These are phyloP conservation scores for Dictyostelium firmibasis DNA, from an alignment of 78 protist species.

Conservation along the genomic window DNA sequence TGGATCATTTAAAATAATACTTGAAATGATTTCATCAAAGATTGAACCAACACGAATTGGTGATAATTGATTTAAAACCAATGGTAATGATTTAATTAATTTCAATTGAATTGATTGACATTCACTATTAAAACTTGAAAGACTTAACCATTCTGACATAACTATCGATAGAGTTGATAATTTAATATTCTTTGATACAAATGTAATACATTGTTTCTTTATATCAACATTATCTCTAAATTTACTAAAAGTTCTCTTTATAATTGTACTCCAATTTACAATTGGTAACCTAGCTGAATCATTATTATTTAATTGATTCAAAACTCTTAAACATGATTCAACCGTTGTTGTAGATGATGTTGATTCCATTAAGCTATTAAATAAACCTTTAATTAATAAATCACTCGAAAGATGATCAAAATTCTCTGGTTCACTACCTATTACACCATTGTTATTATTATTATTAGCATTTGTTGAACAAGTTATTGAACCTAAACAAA, in stretches of 20 bases:
- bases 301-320: background rate
- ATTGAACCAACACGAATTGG: background rate
- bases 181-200: background rate
- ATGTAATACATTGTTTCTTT: conserved; percentile 26
- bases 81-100: background rate
- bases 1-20: background rate
- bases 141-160: conserved; percentile 21
- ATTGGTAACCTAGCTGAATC: conserved; percentile 35
- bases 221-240: background rate
- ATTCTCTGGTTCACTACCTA: conserved; percentile 23
- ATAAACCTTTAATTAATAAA: background rate
- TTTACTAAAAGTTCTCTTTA: background rate
- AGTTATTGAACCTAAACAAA: conserved; percentile 34
- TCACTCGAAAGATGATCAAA: conserved; percentile 42
- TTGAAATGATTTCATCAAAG: conserved; percentile 9
- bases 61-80: background rate
- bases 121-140: background rate
- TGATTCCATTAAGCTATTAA: background rate
- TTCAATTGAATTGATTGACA: background rate
- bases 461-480: background rate
- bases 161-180: background rate
- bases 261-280: conserved; percentile 58
- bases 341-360: background rate
- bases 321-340: background rate
- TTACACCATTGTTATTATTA: background rate